These are phyloP conservation scores for Crucihimalaya himalaica DNA, from an alignment of 345 rosid genomes.

Conservation along the genomic window DNA sequence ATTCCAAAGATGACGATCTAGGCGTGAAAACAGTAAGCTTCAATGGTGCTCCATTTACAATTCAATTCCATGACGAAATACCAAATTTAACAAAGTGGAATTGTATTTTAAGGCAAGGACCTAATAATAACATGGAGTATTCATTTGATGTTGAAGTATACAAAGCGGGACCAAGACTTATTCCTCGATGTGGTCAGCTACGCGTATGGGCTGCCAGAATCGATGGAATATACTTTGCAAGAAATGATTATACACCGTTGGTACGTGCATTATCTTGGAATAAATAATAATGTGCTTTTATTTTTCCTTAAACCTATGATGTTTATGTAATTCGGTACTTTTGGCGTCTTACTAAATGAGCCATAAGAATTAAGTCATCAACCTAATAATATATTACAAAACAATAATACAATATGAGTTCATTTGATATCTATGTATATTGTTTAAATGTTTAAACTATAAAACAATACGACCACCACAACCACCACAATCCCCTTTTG, in stretches of 20 bases:
- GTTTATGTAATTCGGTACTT: no score
- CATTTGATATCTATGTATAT: no score
- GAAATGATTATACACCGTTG: no score
- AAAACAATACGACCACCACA: no score
- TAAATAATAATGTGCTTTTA: not conserved
- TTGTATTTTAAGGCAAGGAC: not conserved
- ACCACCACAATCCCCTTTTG: no score
- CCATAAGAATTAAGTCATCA: no score
- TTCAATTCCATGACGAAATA: not conserved
- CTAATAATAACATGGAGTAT: not conserved
- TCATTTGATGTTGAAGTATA: not conserved
- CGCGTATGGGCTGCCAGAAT: not conserved
- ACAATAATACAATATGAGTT: no score
- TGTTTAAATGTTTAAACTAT: no score
- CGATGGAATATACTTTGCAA: not conserved
- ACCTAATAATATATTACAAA: no score
- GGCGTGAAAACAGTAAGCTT: not conserved
- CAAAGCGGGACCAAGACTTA: not conserved
- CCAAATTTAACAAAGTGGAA: not conserved
- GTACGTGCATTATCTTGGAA: not conserved
- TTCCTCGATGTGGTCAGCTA: not conserved
- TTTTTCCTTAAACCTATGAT: not conserved
- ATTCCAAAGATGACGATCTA: not conserved
- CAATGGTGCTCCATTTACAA: not conserved
- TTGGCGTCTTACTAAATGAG: no score